phyloP scores from a whole-genome alignment of 2,329 filamentous ascomycete species.

The Arthroderma uncinatum region DNA sequence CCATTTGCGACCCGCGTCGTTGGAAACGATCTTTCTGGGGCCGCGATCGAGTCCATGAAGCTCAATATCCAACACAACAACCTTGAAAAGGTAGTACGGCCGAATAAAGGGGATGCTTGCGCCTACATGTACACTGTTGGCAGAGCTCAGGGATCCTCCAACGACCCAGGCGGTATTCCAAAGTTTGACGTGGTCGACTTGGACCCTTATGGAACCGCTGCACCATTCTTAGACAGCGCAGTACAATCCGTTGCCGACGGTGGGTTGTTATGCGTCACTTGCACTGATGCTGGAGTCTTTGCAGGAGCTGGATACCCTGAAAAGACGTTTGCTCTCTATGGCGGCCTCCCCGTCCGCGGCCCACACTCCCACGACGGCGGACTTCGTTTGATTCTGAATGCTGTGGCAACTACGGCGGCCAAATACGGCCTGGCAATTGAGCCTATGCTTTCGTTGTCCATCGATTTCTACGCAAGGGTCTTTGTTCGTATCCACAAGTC shows the following conservation, averaged over 20 bases:
- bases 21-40: slow-evolving; percentile 75
- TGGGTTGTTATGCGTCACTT: slow-evolving; percentile 86
- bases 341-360: slow-evolving; percentile 76
- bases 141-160: slow-evolving; percentile 31
- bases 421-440: slow-evolving; percentile 82
- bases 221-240: slow-evolving; percentile 82
- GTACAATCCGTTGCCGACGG: slow-evolving; percentile 80
- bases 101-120: slow-evolving; percentile 71
- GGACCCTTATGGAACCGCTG: slow-evolving; percentile 89
- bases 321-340: slow-evolving; percentile 89
- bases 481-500: slow-evolving; percentile 75
- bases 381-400: slow-evolving; percentile 72
- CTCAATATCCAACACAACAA: slow-evolving; percentile 77
- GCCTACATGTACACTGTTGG: slow-evolving; percentile 77
- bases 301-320: slow-evolving; percentile 89
- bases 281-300: slow-evolving; percentile 91
- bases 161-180: slow-evolving; percentile 28
- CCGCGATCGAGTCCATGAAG: slow-evolving; percentile 68
- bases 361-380: slow-evolving; percentile 80
- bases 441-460: slow-evolving; percentile 81
- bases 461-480: slow-evolving; percentile 87
- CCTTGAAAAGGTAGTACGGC: slow-evolving; percentile 57
- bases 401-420: slow-evolving; percentile 66
- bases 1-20: slow-evolving; percentile 72
- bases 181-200: slow-evolving; percentile 92